phyloP scores from a whole-genome alignment of 208 protist species.

The Trichomonas vaginalis region DNA sequence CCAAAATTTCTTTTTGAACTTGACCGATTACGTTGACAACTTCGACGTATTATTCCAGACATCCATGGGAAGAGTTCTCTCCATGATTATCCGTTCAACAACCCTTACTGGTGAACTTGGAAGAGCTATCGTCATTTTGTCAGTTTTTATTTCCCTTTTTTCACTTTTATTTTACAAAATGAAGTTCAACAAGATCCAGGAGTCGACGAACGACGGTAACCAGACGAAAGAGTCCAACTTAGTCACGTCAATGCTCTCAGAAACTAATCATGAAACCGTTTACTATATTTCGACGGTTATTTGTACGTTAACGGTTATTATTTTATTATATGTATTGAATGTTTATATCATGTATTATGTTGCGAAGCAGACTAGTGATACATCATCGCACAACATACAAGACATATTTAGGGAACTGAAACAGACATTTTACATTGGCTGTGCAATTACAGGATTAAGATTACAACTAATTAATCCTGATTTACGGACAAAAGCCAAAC shows the following conservation, averaged over 20 bases:
- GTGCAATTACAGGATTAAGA: not conserved
- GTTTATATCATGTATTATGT: not conserved
- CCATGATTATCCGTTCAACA: not conserved
- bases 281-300: not conserved
- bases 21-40: not conserved
- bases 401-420: not conserved
- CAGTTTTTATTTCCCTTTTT: not conserved
- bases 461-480: not conserved
- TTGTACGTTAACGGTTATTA: not conserved
- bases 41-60: not conserved
- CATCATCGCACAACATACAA: not conserved
- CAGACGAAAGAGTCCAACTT: not conserved
- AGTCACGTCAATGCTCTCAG: not conserved
- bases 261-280: not conserved
- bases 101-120: not conserved
- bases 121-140: not conserved
- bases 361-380: not conserved
- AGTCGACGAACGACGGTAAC: not conserved
- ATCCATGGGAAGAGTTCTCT: not conserved
- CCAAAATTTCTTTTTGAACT: not conserved
- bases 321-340: not conserved
- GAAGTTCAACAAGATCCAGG: not conserved
- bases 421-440: not conserved
- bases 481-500: not conserved
- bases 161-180: not conserved